Evolutionary conservation across 768 basidiomycete species (phyloP).

Genomic region (Mycena leptocephala): DNA sequence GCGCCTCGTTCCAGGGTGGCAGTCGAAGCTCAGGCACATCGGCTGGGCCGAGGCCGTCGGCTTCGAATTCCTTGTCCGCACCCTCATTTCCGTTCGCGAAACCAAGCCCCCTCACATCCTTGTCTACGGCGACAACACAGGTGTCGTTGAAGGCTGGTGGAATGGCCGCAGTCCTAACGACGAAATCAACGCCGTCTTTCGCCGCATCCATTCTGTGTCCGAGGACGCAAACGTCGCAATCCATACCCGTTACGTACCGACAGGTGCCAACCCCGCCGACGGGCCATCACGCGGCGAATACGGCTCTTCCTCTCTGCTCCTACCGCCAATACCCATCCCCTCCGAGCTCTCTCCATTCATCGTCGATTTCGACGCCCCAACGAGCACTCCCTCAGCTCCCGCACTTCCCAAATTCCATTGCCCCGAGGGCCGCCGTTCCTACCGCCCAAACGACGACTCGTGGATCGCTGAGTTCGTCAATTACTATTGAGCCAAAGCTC

Average conservation of each 20-base stretch:
- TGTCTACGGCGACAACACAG: slow-evolving; percentile 47
- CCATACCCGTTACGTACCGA: slow-evolving; percentile 37
- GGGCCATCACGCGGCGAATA: slow-evolving; percentile 34
- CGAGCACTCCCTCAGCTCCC: slow-evolving; percentile 30
- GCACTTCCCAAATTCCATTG: slow-evolving; percentile 38
- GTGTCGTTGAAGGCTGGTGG: slow-evolving; percentile 55
- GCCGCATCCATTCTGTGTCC: slow-evolving; percentile 36
- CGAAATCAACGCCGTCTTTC: slow-evolving; percentile 47
- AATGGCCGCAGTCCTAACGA: slow-evolving; percentile 48
- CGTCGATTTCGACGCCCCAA: slow-evolving; percentile 4
- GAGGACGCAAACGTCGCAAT: background rate
- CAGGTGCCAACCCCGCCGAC: slow-evolving; percentile 41
- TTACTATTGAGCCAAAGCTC: background rate
- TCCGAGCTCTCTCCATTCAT: background rate
- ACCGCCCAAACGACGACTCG: background rate
- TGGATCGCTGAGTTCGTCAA: background rate
- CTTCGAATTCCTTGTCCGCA: slow-evolving; percentile 56
- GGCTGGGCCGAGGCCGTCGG: slow-evolving; percentile 64
- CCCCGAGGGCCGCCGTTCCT: background rate
- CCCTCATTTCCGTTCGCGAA: slow-evolving; percentile 32
- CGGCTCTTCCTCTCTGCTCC: background rate
- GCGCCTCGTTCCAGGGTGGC: slow-evolving; percentile 46
- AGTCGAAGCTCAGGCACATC: slow-evolving; percentile 53
- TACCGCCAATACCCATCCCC: slow-evolving; percentile 12
- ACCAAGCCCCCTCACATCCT: slow-evolving; percentile 28